Conservation (phyloP, 805 yeast species). For the Blastobotrys parvus region DNA sequence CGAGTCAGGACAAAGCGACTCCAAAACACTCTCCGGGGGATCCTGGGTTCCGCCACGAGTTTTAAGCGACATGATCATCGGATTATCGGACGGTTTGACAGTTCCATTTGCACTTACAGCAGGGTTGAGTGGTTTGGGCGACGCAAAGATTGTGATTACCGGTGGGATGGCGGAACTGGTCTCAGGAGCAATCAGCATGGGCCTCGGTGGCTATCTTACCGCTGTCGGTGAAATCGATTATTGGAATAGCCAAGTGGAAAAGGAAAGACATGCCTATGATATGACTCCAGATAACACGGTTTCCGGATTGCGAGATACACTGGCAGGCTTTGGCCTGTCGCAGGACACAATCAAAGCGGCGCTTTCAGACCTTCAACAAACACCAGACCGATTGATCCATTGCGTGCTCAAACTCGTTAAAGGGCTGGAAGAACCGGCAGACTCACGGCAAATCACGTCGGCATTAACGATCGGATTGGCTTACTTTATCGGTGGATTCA, state of each 20-base stretch:
- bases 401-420: slow-evolving; percentile 81
- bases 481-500: slow-evolving; percentile 86
- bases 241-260: slow-evolving; percentile 21
- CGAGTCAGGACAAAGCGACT: no score
- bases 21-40: slow-evolving; percentile 7
- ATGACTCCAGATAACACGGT: slow-evolving; percentile 37
- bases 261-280: slow-evolving; percentile 21
- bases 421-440: slow-evolving; percentile 94
- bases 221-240: slow-evolving; percentile 68
- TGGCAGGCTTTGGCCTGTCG: slow-evolving; percentile 59
- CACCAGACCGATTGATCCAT: slow-evolving; percentile 73
- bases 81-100: slow-evolving; percentile 89
- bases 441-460: slow-evolving; percentile 77
- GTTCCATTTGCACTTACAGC: slow-evolving; percentile 99
- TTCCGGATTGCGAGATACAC: slow-evolving; percentile 72
- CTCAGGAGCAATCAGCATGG: slow-evolving; percentile 97
- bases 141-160: slow-evolving; percentile 84
- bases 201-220: slow-evolving; percentile 92
- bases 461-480: slow-evolving; percentile 87
- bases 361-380: slow-evolving; percentile 66
- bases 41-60: slow-evolving; percentile 56
- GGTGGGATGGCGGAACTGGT: slow-evolving; percentile 98
- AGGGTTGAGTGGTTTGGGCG: slow-evolving; percentile 85
- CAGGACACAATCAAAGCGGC: slow-evolving; percentile 71
- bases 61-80: slow-evolving; percentile 88